These are phyloP conservation scores for Trichophyton mentagrophytes DNA, from an alignment of 2,329 filamentous ascomycete species.

Conservation along the genomic window DNA sequence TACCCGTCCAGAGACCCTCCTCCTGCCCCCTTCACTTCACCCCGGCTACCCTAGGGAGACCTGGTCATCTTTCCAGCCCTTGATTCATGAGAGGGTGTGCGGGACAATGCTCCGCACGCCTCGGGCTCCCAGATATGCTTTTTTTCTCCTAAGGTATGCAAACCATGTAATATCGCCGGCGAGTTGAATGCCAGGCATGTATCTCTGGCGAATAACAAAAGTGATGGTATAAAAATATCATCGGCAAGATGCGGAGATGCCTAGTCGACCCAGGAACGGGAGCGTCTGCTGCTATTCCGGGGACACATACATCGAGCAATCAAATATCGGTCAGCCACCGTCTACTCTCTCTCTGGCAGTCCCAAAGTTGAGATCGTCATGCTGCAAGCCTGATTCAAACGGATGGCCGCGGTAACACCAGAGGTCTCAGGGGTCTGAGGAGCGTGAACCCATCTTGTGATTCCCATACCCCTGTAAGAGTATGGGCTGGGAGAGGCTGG, in stretches of 20 bases:
- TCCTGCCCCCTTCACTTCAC: background rate
- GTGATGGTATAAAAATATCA: background rate
- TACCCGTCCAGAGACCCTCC: background rate
- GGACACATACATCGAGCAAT: background rate
- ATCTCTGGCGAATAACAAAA: background rate
- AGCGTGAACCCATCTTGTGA: conserved; percentile 3
- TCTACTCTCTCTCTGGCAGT: background rate
- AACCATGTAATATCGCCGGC: background rate
- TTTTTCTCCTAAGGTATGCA: background rate
- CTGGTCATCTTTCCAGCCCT: background rate
- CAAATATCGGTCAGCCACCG: background rate
- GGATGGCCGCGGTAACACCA: conserved; percentile 3
- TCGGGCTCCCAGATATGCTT: background rate
- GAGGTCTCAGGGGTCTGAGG: background rate
- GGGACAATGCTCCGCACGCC: conserved; percentile 2
- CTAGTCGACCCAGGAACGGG: background rate
- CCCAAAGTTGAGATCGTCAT: conserved; percentile 2
- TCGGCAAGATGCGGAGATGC: conserved; percentile 3
- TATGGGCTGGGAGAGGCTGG: background rate
- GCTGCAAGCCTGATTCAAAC: background rate
- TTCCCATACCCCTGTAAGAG: background rate
- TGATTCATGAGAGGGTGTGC: background rate
- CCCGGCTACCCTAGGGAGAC: background rate
- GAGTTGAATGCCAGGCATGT: background rate
- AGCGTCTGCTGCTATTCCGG: background rate